Base-by-base conservation (phyloP, 148 eudicot genomes). In the Polygonum aviculare region DNA sequence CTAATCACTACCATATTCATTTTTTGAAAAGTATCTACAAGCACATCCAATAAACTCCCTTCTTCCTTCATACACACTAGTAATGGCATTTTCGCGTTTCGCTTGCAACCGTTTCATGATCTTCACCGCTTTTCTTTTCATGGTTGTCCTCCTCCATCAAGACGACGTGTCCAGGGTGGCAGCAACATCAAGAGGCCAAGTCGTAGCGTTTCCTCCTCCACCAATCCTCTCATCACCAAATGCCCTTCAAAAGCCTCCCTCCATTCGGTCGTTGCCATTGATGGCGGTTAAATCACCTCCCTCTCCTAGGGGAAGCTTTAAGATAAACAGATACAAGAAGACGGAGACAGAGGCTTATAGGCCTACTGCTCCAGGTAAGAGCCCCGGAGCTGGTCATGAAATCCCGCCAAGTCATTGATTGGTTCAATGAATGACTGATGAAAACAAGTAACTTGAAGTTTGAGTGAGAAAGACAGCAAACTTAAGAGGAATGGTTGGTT, bases 371-470 rank as follows among this genome's bases (percentile, higher is more conserved):
- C 88, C 88, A 0, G 89, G 91, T 2, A 85, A 80, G 19, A 88
- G 89, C 76, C 91, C 89, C 0, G 91, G 91, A n/a, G 84, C 81
- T 12, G 91, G 91, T 7, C 91, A 88, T 65, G 86, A 78, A 11
- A 57, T 48, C 10, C 91, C 91, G 21, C 91, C 91, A 36, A 67
- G 0, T 21, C 57, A 44, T 44, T 6, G 9, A 44, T 44, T 44
- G 47, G 9, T 7, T 26, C 31, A 26, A 0, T 44, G 47, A 44
- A 6, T 54, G 14, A 14, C 36, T 16, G 44, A 36, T 35, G 12
- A 14, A 65, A 67, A 44, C 72, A 15, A 67, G 19, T 41, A 67
- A 67, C 72, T 38, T 67, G 2, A 33, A 18, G 4, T 63, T 33
- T 35, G n/a, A 8, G 12, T 31, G 7, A 4, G 12, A 63, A 14